Evolutionary conservation across 345 rosid genomes (phyloP).

Genomic region (Eucalyptus cloeziana): DNA sequence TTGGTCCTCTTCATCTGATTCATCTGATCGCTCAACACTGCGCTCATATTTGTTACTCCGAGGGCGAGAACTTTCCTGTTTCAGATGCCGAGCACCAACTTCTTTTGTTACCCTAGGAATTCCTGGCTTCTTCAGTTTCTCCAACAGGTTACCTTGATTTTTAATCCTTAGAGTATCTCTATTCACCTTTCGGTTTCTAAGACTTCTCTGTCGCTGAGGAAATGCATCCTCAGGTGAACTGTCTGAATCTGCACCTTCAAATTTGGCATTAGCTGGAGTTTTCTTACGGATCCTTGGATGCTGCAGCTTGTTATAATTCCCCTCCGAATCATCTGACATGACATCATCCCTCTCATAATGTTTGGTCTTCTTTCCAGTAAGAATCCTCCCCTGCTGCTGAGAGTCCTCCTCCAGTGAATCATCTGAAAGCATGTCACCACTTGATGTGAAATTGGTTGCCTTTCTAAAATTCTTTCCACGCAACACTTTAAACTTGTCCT

Average conservation of each 20-base stretch:
- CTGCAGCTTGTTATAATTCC: constrained; percentile 8
- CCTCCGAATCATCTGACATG: constrained; percentile 39
- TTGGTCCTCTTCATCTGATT: constrained; percentile 17
- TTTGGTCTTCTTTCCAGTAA: constrained; percentile 6
- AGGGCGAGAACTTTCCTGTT: constrained; percentile 17
- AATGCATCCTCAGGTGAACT: constrained; percentile 8
- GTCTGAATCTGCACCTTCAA: constrained; percentile 12
- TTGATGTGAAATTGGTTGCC: constrained; percentile 14
- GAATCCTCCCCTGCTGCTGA: constrained; percentile 10
- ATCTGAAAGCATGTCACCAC: constrained; percentile 37
- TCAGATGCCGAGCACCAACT: constrained; percentile 3
- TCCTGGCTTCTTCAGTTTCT: constrained; percentile 4
- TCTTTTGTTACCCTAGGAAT: constrained; percentile 7
- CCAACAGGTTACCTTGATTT: not conserved
- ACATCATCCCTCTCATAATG: constrained; percentile 25
- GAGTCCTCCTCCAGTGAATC: constrained; percentile 28
- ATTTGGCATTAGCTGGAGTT: constrained; percentile 13
- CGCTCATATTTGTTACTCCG: constrained; percentile 12
- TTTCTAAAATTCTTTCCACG: constrained; percentile 9
- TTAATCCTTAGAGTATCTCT: not conserved
- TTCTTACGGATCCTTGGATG: constrained; percentile 14
- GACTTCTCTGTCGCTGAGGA: constrained; percentile 20
- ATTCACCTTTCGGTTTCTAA: constrained; percentile 30
- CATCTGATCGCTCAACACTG: constrained; percentile 4
- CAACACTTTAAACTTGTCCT: constrained; percentile 3